Base-by-base conservation (phyloP, 225 moss, liverwort and hornwort species). In the Lunularia cruciata region DNA sequence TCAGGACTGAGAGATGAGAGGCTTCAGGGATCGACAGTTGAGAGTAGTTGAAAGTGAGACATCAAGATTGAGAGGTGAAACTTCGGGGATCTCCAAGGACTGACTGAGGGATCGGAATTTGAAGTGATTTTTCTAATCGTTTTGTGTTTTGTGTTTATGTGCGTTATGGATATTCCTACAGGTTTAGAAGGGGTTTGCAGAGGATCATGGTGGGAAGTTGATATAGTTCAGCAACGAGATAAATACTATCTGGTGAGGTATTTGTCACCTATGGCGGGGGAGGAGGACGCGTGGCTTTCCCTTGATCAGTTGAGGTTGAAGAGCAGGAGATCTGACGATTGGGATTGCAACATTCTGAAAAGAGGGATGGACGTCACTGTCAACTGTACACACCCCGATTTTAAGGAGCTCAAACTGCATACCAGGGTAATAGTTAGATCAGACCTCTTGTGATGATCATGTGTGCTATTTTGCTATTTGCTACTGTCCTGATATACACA, bases 121-220 rank as follows among this genome's bases (percentile, higher is more conserved):
- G n/a, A n/a, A n/a, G n/a, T n/a, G n/a, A n/a, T n/a, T n/a, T n/a
- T n/a, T n/a, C n/a, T n/a, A n/a, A n/a, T n/a, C n/a, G n/a, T n/a
- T n/a, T n/a, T n/a, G n/a, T n/a, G n/a, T n/a, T n/a, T n/a, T n/a
- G n/a, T n/a, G n/a, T n/a, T n/a, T n/a, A n/a, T n/a, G n/a, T n/a
- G n/a, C n/a, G n/a, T n/a, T n/a, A n/a, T n/a, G n/a, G n/a, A n/a
- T n/a, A n/a, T n/a, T n/a, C n/a, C n/a, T n/a, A n/a, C n/a, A 80
- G 80, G 80, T 57, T 63, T 80, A 32, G 68, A 80, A 65, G 72
- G 40, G 26, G 72, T 68, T 61, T 65, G 28, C 20, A 60, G 36
- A 35, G 80, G 80, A 33, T 68, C 80, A 5, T 80, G 80, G 80
- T 73, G 72, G 80, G 80, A 80, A 18, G 62, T 80, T 0, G 20